A percentile compares a stretch with the other conserved stretches of the same genome.
These are phyloP conservation scores for Lasiodiplodia citricola DNA, from an alignment of 2,329 filamentous ascomycete genomes.

Conservation along the genomic window DNA sequence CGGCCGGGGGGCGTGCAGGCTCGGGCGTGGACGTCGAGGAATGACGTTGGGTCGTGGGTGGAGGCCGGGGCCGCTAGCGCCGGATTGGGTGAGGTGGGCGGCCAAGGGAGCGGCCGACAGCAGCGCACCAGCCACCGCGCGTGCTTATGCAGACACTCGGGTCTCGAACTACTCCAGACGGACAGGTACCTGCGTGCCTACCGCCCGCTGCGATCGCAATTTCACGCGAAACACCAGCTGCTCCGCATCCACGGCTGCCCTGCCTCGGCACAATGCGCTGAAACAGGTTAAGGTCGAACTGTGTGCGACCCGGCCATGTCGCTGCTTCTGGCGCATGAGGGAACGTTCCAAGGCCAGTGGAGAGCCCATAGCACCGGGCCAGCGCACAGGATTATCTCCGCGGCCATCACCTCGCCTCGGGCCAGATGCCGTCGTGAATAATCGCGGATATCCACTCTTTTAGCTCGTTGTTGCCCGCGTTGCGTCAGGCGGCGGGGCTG, in stretches of 20 bases:
- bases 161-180: conserved; percentile 11
- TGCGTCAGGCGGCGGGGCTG: conserved; percentile 1
- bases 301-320: conserved; percentile 2
- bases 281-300: conserved; percentile 5
- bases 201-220: conserved; percentile 6
- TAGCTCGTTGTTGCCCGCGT: background rate
- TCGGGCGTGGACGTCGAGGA: background rate
- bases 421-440: background rate
- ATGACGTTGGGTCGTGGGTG: conserved; percentile 8
- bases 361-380: background rate
- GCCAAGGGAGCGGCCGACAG: background rate
- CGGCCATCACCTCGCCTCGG: background rate
- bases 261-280: conserved; percentile 3
- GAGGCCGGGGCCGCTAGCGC: background rate
- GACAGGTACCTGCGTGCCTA: background rate
- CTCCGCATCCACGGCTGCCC: background rate
- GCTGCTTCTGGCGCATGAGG: background rate
- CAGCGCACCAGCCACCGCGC: background rate
- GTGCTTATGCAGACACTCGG: conserved; percentile 8
- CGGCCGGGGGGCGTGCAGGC: background rate
- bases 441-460: conserved; percentile 9
- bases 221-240: conserved; percentile 12
- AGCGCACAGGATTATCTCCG: conserved; percentile 4
- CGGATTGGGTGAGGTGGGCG: background rate
- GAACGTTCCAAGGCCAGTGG: background rate